phyloP scores from a whole-genome alignment of 768 basidiomycete species.

The Tephrocybe sp. region DNA sequence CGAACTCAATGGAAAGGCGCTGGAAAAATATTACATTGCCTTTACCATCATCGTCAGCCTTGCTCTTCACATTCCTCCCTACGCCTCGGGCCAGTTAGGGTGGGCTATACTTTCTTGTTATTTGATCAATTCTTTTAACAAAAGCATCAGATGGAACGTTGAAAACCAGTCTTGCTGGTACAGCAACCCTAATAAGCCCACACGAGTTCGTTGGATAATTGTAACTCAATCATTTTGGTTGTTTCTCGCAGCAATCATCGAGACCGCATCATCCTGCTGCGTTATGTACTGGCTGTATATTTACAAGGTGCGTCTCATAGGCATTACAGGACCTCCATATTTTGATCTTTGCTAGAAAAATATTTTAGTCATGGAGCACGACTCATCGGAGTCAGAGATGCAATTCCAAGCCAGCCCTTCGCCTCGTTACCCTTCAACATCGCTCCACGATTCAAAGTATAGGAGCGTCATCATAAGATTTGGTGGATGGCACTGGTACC shows the following conservation, averaged over 20 bases:
- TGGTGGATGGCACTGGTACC: too few relatives aligned
- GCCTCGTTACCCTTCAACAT: too few relatives aligned
- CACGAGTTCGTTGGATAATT: constrained; percentile 22
- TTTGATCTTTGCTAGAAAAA: too few relatives aligned
- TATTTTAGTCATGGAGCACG: too few relatives aligned
- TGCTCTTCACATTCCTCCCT: constrained; percentile 18
- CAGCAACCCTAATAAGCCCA: constrained; percentile 12
- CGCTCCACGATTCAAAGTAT: too few relatives aligned
- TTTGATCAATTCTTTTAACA: neutral
- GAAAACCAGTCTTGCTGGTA: constrained; percentile 22
- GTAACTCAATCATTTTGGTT: constrained; percentile 27
- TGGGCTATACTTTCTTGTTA: constrained; percentile 6
- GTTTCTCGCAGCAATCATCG: constrained; percentile 18
- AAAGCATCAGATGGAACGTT: constrained; percentile 17
- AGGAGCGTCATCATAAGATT: too few relatives aligned
- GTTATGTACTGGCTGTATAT: constrained; percentile 20
- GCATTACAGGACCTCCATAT: too few relatives aligned
- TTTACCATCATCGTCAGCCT: constrained; percentile 16
- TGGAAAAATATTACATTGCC: constrained; percentile 28
- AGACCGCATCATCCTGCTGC: constrained; percentile 17
- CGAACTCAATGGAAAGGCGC: constrained; percentile 21
- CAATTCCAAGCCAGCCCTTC: too few relatives aligned
- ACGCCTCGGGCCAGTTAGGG: constrained; percentile 25
- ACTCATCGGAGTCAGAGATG: too few relatives aligned
- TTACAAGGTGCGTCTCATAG: constrained; percentile 15